Evolutionary conservation across 1,284 basidiomycete species (phyloP).

Genomic region (Ceratobasidium sp.): DNA sequence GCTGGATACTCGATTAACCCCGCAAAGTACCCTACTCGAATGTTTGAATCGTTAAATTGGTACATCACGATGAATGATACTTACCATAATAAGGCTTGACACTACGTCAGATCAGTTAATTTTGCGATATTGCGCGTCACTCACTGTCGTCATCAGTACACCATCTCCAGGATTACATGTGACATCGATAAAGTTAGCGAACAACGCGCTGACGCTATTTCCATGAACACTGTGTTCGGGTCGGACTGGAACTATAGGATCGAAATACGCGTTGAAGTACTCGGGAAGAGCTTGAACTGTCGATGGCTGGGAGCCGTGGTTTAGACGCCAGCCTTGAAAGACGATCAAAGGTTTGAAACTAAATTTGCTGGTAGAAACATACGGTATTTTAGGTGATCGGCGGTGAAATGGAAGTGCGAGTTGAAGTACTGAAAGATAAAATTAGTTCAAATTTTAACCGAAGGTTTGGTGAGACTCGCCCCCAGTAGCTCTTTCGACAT

Average conservation of each 20-base stretch:
- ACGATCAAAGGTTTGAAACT: neutral
- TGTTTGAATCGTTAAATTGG: slow-evolving; percentile 7
- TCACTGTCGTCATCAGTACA: slow-evolving; percentile 36
- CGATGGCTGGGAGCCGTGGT: slow-evolving; percentile 2
- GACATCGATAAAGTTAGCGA: slow-evolving; percentile 25
- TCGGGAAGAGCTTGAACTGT: slow-evolving; percentile 5
- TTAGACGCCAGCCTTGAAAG: slow-evolving; percentile 12
- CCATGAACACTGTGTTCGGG: slow-evolving; percentile 36
- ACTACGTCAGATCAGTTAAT: neutral
- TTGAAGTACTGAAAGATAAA: slow-evolving; percentile 22
- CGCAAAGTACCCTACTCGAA: neutral
- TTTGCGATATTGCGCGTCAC: neutral
- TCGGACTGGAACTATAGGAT: slow-evolving; percentile 1
- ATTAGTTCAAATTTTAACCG: too few species aligned
- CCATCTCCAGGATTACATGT: slow-evolving; percentile 35
- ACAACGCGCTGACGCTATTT: slow-evolving; percentile 13
- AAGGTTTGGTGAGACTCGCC: neutral
- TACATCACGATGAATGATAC: too few species aligned
- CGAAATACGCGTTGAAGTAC: slow-evolving; percentile 38
- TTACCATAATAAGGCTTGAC: slow-evolving; percentile 38
- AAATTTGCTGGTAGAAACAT: neutral
- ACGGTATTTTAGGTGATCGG: slow-evolving; percentile 36
- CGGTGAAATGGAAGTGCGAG: slow-evolving; percentile 19
- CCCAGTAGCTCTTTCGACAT: slow-evolving; percentile 18
- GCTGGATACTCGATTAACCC: slow-evolving; percentile 28